Evolutionary conservation across 192 early-diverging fungal species (phyloP).

Genomic region (Phlyctochytrium bullatum): DNA sequence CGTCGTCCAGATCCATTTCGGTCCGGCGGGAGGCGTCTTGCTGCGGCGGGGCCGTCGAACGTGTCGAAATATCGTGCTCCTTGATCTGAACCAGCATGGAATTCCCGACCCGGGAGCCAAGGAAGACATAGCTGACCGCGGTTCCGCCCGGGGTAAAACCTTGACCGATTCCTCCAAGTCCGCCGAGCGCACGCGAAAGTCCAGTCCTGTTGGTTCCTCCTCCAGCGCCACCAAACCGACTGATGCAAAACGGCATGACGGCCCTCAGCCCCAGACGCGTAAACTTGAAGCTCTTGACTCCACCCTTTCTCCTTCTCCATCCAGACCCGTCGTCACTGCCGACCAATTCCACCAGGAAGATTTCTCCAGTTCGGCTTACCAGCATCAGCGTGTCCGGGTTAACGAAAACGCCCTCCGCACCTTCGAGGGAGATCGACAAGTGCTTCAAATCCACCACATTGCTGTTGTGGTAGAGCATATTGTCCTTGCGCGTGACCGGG

Average conservation of each 20-base stretch:
- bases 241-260: not conserved
- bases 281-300: slow-evolving; percentile 69
- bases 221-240: slow-evolving; percentile 8
- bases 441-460: slow-evolving; percentile 44
- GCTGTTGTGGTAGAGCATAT: slow-evolving; percentile 43
- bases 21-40: no score
- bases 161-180: slow-evolving; percentile 10
- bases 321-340: slow-evolving; percentile 58
- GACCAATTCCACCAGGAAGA: slow-evolving; percentile 68
- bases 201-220: slow-evolving; percentile 5
- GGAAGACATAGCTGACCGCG: slow-evolving; percentile 61
- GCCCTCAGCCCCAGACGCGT: slow-evolving; percentile 28
- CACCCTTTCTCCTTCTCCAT: slow-evolving; percentile 64
- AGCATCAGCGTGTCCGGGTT: slow-evolving; percentile 71
- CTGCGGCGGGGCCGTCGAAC: not conserved
- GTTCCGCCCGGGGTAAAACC: slow-evolving; percentile 14
- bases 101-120: slow-evolving; percentile 67
- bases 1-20: slow-evolving; percentile 24
- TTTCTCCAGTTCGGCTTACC: slow-evolving; percentile 68
- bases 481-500: slow-evolving; percentile 23
- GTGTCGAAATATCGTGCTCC: slow-evolving; percentile 17
- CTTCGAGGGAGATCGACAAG: slow-evolving; percentile 73
- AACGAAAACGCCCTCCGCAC: slow-evolving; percentile 60
- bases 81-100: slow-evolving; percentile 67
- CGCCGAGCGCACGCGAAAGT: slow-evolving; percentile 5